Evolutionary conservation across 2,329 filamentous ascomycete species (phyloP).

Genomic region (Penicillium sumatraense): DNA sequence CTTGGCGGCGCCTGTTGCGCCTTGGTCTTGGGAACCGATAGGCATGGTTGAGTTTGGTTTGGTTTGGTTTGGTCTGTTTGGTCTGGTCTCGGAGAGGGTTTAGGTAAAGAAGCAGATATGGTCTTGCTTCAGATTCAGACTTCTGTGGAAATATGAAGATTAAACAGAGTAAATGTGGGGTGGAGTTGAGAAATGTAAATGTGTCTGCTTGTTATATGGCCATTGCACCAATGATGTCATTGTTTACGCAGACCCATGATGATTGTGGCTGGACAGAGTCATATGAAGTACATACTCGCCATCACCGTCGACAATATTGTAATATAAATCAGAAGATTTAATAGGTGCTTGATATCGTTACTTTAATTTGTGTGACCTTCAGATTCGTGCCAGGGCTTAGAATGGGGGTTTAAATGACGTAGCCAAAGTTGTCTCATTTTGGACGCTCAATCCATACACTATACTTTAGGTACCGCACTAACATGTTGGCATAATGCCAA

Average conservation of each 20-base stretch:
- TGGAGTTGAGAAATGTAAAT: background rate
- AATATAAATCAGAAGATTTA: too few relatives aligned
- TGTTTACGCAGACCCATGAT: conserved; percentile 17
- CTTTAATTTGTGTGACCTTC: too few relatives aligned
- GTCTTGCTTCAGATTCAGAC: too few relatives aligned
- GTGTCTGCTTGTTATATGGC: background rate
- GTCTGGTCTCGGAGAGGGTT: background rate
- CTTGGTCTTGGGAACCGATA: conserved; percentile 36
- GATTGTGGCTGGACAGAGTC: conserved; percentile 15
- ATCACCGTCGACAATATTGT: too few relatives aligned
- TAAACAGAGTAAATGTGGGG: background rate
- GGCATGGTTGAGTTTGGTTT: conserved; percentile 18
- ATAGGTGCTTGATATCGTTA: too few relatives aligned
- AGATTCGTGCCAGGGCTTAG: too few relatives aligned
- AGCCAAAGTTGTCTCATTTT: background rate
- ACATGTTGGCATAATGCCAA: too few relatives aligned
- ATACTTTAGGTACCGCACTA: too few relatives aligned
- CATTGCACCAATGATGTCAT: conserved; percentile 19
- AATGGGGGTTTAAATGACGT: background rate
- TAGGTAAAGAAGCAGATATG: background rate
- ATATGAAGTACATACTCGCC: background rate
- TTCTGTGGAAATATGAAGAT: background rate
- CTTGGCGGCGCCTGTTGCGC: conserved; percentile 57
- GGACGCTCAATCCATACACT: too few relatives aligned
- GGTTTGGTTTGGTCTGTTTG: background rate